Evolutionary conservation across 2,329 filamentous ascomycete genomes (phyloP), one percentile per base, ranked within the genome.

Genomic region (Aspergillus bombycis): DNA sequence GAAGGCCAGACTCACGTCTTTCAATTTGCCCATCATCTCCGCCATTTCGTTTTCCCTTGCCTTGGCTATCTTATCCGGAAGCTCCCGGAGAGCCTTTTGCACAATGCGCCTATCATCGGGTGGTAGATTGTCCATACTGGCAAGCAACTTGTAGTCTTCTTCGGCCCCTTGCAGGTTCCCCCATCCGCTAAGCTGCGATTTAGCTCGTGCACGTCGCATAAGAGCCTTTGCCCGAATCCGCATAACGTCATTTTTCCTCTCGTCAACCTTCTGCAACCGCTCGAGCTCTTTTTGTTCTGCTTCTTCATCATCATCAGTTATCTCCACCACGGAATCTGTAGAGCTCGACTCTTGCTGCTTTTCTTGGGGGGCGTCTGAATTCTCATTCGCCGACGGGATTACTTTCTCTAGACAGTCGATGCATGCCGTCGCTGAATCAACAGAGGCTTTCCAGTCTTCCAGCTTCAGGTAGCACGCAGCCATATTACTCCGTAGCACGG

Each of bases 21-120:
- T 97, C 71, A 99, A 80, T 81, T 98, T 97, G 21, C 91, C 92
- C 93, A 97, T 96, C 93, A 98, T 97, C 80, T 99, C 94, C 3
- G 86, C 89, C 86, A 95, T 92, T 79, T 99, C 95, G 70, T 85
- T 86, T 73, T 97, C 90, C 79, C 93, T 92, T 1, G 94, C 93
- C 21, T 86, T 86, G 67, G 94, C 91, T 57, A 93, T 85, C 65
- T 85, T 84, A 1, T 85, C 81, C 1, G 92, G 92, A 45, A 98
- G 79, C 26, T 82, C 80, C 16, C 83, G 78, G 63, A 96, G 81
- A 69, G 93, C 90, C 32, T 82, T 79, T 58, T 87, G 83, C 1
- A 96, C 90, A 19, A 90, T 85, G 71, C 85, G 88, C 74, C 81
- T 82, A 72, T 97, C 94, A 10, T 87, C 83, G 0, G 83, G 72